Percentiles rank a stretch among this genome's conserved stretches.
Evolutionary conservation across 148 eudicot genomes (phyloP).

Genomic region (Chenopodium album): DNA sequence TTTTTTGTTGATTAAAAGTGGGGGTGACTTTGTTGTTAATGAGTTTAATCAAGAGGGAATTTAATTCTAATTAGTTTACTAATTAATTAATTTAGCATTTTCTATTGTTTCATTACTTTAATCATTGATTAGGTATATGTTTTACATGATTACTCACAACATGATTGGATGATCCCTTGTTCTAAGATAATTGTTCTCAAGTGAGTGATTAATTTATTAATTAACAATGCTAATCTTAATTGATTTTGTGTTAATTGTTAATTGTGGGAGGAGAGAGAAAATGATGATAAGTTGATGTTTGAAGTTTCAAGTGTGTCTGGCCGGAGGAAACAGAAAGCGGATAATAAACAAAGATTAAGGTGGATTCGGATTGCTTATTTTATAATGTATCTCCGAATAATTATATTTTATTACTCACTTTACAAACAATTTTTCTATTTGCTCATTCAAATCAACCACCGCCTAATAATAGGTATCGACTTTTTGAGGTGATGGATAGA

Average conservation of each 20-base stretch:
- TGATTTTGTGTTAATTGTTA: not conserved
- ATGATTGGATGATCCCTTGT: too few relatives aligned
- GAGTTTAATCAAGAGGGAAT: constrained; percentile 22
- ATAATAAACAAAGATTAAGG: constrained; percentile 19
- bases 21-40: constrained; percentile 11
- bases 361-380: constrained; percentile 14
- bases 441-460: not conserved
- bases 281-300: not conserved
- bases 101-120: not conserved
- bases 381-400: not conserved
- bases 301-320: constrained; percentile 33
- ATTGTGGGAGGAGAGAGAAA: not conserved
- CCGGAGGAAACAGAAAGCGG: constrained; percentile 50
- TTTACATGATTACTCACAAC: too few relatives aligned
- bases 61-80: too few relatives aligned
- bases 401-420: not conserved
- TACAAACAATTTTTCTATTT: not conserved
- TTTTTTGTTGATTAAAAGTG: constrained; percentile 14
- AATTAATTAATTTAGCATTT: too few relatives aligned
- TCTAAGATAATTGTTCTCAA: too few relatives aligned
- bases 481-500: constrained; percentile 1
- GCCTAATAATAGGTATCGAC: not conserved
- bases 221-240: not conserved
- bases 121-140: not conserved
- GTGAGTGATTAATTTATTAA: not conserved